These are phyloP conservation scores for Brassica hybrid DNA, from an alignment of 441 rosid species.

Conservation along the genomic window DNA sequence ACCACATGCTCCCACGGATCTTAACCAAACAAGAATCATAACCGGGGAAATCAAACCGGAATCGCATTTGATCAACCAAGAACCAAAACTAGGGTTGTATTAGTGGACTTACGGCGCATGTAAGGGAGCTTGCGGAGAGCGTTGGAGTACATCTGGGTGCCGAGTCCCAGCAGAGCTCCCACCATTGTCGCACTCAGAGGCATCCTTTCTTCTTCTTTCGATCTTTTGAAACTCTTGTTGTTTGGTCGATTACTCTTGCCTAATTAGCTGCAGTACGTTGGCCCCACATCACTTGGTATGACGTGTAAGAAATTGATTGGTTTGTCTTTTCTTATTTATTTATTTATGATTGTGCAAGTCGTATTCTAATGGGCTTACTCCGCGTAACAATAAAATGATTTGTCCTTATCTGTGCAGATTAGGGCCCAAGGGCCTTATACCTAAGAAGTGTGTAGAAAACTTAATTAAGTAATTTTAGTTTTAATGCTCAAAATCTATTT, in stretches of 20 bases:
- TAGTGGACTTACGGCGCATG: conserved; percentile 75
- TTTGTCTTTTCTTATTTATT: no score
- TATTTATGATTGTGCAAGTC: no score
- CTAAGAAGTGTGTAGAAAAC: no score
- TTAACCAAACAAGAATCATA: conserved; percentile 26
- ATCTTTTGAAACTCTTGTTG: background rate
- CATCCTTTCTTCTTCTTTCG: conserved; percentile 46
- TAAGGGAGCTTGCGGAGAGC: no score
- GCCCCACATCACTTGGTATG: background rate
- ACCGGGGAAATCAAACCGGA: background rate
- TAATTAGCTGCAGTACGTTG: background rate
- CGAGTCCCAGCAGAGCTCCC: conserved; percentile 86
- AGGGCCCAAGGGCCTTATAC: no score
- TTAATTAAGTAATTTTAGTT: no score
- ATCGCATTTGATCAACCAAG: background rate
- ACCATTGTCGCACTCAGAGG: conserved; percentile 72
- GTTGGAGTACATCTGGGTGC: conserved; percentile 99
- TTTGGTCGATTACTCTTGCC: background rate
- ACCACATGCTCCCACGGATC: conserved; percentile 97
- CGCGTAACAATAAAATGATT: no score
- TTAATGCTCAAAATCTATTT: no score
- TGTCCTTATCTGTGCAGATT: no score
- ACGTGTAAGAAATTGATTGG: no score
- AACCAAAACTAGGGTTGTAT: conserved; percentile 10
- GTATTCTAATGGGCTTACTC: no score